Base-by-base conservation (phyloP, 345 rosid species). In the Eucalyptus sideroxylon region DNA sequence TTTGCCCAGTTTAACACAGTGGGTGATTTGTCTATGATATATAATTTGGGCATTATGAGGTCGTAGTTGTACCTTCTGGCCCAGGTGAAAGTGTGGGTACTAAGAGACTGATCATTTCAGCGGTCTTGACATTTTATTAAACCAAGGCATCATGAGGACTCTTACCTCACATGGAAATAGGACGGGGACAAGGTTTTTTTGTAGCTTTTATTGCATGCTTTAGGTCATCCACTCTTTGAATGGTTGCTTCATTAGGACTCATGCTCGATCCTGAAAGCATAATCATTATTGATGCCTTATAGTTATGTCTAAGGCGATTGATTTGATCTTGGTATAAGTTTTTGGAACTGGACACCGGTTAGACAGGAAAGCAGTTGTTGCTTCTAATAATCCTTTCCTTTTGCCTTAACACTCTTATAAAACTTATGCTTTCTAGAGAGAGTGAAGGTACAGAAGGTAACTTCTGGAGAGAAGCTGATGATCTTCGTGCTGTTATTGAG, bases 401-500 rank as follows among this genome's bases (percentile, higher is more conserved):
- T 19, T 50, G 42, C 37, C 55, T 69, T 49, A 44, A 87, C 24
- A 62, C 55, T 60, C 24, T 47, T 69, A 42, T 88, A 47, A 53
- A 40, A 69, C 49, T 86, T 50, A 10, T 89, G 50, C 88, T 88
- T 92, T 90, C 50, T 89, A 96, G 99, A 90, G 98, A 95, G 92
- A 96, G 99, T 91, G 98, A 95, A 93, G 99, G 99, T 81, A 90
- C 93, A 89, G 95, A 91, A 40, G 96, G 96, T 83, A 94, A 96
- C 93, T 95, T 94, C 37, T 91, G 89, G 88, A 81, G 96, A 92
- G 98, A 97, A 93, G 96, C 93, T 55, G 98, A 96, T 91, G 99
- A 81, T 77, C 47, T 87, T n/a, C 62, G 44, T 88, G 86, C 86
- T 65, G 88, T 88, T 72, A 86, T 69, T 77, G 50, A 51, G 69